Percentiles rank a stretch among this genome's conserved stretches.
These are phyloP conservation scores for Monosporascus sp. DNA, from an alignment of 2,329 filamentous ascomycete genomes.

Conservation along the genomic window DNA sequence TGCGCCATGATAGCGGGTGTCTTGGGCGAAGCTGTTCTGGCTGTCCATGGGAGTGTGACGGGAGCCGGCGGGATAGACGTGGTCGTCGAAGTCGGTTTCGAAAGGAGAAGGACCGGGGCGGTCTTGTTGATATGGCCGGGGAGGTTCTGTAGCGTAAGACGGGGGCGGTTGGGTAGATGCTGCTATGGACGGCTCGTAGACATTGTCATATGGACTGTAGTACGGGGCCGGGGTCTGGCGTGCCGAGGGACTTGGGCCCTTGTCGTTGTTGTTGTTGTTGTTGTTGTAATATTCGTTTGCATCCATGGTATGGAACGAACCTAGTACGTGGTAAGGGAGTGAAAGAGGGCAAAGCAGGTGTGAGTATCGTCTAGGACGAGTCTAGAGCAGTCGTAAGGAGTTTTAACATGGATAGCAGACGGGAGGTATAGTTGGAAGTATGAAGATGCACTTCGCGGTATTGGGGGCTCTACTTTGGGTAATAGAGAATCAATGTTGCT, in stretches of 20 bases:
- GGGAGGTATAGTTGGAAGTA: no score
- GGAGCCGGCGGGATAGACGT: constrained; percentile 54
- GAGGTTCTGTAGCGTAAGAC: constrained; percentile 31
- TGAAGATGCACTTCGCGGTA: no score
- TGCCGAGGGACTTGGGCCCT: neutral
- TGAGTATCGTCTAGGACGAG: no score
- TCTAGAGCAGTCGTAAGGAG: no score
- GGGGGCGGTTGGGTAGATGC: constrained; percentile 40
- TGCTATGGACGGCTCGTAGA: constrained; percentile 35
- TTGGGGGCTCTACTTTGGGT: no score
- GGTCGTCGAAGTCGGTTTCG: constrained; percentile 62
- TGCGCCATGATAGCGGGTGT: constrained; percentile 53
- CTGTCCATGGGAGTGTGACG: constrained; percentile 29
- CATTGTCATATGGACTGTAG: constrained; percentile 32
- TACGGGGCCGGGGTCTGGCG: constrained; percentile 13
- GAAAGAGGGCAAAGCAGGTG: neutral
- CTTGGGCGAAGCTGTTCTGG: constrained; percentile 42
- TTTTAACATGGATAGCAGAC: no score
- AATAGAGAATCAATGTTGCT: no score
- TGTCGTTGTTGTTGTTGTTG: constrained; percentile 9
- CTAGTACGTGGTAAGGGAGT: neutral
- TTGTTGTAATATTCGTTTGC: constrained; percentile 62
- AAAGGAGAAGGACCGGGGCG: constrained; percentile 48
- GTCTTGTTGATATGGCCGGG: constrained; percentile 18
- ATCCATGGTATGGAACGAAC: constrained; percentile 44